Evolutionary conservation across 2,329 filamentous ascomycete genomes (phyloP).

Genomic region (Clonostachys chloroleuca): DNA sequence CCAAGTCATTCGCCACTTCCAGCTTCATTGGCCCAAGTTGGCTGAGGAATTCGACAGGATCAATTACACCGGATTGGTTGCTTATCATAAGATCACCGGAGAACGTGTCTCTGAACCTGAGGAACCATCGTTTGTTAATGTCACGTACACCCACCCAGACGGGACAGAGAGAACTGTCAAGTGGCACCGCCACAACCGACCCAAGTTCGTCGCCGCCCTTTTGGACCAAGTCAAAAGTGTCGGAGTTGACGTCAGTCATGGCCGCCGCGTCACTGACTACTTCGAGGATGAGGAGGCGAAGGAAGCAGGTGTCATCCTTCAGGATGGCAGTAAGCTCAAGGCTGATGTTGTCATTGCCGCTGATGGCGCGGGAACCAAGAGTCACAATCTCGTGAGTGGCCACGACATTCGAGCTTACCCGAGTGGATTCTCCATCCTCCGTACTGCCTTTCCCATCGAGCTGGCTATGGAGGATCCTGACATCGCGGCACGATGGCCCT

Average conservation of each 20-base stretch:
- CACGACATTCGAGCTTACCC: background rate
- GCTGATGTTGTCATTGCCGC: background rate
- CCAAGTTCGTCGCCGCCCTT: constrained; percentile 14
- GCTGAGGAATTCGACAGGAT: no score
- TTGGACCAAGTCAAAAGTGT: constrained; percentile 54
- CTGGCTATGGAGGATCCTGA: constrained; percentile 16
- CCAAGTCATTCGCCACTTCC: background rate
- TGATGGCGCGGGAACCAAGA: constrained; percentile 23
- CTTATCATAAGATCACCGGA: no score
- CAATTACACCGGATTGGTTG: no score
- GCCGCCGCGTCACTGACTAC: constrained; percentile 44
- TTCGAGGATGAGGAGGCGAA: constrained; percentile 34
- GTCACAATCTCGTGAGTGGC: constrained; percentile 35
- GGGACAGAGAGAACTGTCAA: no score
- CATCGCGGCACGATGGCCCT: constrained; percentile 29
- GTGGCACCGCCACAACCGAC: constrained; percentile 42
- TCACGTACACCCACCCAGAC: background rate
- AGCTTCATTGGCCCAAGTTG: no score
- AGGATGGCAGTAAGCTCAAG: background rate
- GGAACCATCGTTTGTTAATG: background rate
- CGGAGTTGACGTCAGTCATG: constrained; percentile 50
- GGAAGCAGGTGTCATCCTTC: background rate
- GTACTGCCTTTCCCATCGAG: constrained; percentile 25
- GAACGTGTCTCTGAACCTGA: no score
- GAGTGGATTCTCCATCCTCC: background rate